Base-by-base conservation (phyloP, 495 filamentous ascomycete genomes). In the Xylaria nigripes region DNA sequence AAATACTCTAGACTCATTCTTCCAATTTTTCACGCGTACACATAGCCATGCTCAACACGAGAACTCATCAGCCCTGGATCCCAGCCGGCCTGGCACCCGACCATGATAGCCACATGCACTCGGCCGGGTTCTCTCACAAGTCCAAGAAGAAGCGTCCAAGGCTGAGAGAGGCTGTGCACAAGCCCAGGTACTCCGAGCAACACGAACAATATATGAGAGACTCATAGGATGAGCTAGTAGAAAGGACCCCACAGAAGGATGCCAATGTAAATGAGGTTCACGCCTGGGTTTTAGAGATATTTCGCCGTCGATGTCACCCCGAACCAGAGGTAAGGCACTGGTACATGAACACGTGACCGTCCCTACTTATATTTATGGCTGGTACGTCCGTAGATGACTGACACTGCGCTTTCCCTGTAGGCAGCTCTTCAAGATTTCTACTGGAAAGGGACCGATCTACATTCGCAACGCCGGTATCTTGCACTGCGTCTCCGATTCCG, bases 271-370 rank as follows among this genome's bases (percentile, higher is more conserved):
- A 57, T 2, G 58, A 61, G 6, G 61, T 66, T 23, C 55, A 46
- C 21, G 50, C 48, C 0, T 66, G 60, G 63, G 42, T 66, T 10
- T 27, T 51, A 13, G 58, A 51, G 48, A 50, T 61, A 21, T 61
- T 66, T n/a, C 51, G 54, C 41, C 61, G 63, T 13, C 52, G 61
- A 16, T 63, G 58, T 2, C 63, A 63, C 40, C 60, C 61, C 10
- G 57, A 54, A 23, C 63, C 63, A 3, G 48, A 50, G 36, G 60
- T 61, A 34, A 56, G 55, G 18, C 51, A 60, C 13, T 27, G 16
- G n/a, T n/a, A n/a, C n/a, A n/a, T n/a, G n/a, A n/a, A n/a, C n/a
- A n/a, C n/a, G n/a, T n/a, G n/a, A n/a, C n/a, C n/a, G n/a, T n/a
- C n/a, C n/a, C n/a, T n/a, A n/a, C n/a, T n/a, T n/a, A n/a, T n/a